phyloP scores from a whole-genome alignment of 2,329 filamentous ascomycete genomes.

The Diaporthe destruens region DNA sequence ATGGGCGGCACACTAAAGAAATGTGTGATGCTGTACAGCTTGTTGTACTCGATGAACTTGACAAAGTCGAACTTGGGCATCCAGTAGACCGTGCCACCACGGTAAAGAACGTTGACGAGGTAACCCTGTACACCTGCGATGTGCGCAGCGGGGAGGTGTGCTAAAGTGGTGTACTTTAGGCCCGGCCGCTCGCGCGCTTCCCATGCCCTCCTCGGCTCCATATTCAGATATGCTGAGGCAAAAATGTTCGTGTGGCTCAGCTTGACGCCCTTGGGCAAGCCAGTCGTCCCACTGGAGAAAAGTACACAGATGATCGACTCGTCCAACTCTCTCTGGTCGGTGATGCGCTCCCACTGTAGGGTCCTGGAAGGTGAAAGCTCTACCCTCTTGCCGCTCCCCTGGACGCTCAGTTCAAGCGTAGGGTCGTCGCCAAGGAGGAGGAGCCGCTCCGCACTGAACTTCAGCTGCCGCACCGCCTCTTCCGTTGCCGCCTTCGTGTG shows the following conservation, averaged over 20 bases:
- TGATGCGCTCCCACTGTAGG: slow-evolving; percentile 67
- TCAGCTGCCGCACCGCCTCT: slow-evolving; percentile 23
- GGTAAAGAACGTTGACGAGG: slow-evolving; percentile 55
- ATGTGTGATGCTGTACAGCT: slow-evolving; percentile 62
- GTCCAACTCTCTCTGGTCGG: slow-evolving; percentile 59
- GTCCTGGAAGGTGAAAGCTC: slow-evolving; percentile 51
- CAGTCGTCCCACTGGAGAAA: slow-evolving; percentile 64
- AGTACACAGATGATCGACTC: slow-evolving; percentile 57
- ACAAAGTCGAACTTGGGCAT: slow-evolving; percentile 71
- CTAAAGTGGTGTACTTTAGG: slow-evolving; percentile 53
- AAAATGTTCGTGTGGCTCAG: slow-evolving; percentile 61
- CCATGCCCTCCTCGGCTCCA: slow-evolving; percentile 49
- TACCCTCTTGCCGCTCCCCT: slow-evolving; percentile 48
- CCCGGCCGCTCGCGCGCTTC: slow-evolving; percentile 46
- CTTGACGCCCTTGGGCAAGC: slow-evolving; percentile 60
- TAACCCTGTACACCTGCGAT: slow-evolving; percentile 61
- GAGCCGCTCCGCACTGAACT: slow-evolving; percentile 45
- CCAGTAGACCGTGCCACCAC: slow-evolving; percentile 68
- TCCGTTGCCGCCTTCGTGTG: slow-evolving; percentile 59
- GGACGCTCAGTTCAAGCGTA: slow-evolving; percentile 45
- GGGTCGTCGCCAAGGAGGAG: slow-evolving; percentile 43
- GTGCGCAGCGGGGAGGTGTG: slow-evolving; percentile 60
- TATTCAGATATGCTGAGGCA: slow-evolving; percentile 50
- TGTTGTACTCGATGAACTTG: slow-evolving; percentile 66
- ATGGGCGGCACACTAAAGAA: slow-evolving; percentile 74